phyloP scores from a whole-genome alignment of 345 rosid genomes.

The Xanthoceras sorbifolium region DNA sequence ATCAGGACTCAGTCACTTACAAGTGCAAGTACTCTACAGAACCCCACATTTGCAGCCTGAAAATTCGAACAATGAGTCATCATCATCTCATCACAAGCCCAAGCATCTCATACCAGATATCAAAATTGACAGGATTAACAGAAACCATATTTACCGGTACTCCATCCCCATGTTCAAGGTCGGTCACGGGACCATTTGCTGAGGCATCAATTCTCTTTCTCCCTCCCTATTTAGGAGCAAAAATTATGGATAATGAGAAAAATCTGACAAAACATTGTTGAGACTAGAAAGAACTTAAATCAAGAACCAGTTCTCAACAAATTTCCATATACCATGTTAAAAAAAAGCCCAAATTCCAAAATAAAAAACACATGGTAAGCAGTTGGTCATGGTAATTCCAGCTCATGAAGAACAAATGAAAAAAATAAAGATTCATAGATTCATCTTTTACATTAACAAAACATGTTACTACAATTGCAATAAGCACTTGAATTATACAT shows the following conservation, averaged over 20 bases:
- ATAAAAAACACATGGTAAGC: background rate
- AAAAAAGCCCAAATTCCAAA: background rate
- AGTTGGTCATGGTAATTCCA: background rate
- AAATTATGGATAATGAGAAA: background rate
- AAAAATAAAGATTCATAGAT: background rate
- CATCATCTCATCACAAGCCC: background rate
- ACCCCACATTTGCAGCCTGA: constrained; percentile 33
- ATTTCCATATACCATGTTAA: background rate
- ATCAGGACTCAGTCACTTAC: constrained; percentile 18
- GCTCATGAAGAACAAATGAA: background rate
- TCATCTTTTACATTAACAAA: background rate
- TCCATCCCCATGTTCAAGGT: constrained; percentile 31
- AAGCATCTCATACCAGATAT: background rate
- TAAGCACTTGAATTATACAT: background rate
- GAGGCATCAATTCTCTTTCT: constrained; percentile 30
- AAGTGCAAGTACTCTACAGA: constrained; percentile 25
- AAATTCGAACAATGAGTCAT: background rate
- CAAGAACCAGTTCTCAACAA: background rate
- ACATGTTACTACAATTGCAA: background rate
- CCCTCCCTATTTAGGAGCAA: constrained; percentile 27
- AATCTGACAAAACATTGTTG: background rate
- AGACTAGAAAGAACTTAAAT: background rate
- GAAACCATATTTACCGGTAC: constrained; percentile 16
- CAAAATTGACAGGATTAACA: background rate
- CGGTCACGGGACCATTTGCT: constrained; percentile 19